Evolutionary conservation across 805 yeast genomes (phyloP).

Genomic region (Saccharomycodes ludwigii): DNA sequence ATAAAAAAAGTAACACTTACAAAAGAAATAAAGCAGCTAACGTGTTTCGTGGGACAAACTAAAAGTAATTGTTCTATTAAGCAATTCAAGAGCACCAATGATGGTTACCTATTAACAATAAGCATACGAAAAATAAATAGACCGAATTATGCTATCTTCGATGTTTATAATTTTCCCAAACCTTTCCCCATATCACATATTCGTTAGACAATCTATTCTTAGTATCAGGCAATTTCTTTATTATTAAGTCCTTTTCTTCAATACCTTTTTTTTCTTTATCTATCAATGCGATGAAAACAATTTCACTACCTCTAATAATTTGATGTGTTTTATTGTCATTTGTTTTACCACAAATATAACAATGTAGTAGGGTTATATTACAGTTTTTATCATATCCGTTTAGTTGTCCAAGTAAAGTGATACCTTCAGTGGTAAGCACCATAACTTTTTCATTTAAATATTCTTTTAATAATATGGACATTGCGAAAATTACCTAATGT

Average conservation of each 20-base stretch:
- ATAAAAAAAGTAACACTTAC: too few relatives aligned
- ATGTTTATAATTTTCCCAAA: constrained; percentile 11
- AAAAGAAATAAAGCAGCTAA: too few relatives aligned
- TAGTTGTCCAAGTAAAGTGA: constrained; percentile 33
- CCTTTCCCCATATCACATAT: constrained; percentile 19
- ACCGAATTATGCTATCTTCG: too few relatives aligned
- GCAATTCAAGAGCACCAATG: too few relatives aligned
- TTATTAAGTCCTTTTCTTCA: neutral
- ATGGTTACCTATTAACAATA: too few relatives aligned
- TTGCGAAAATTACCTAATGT: constrained; percentile 7
- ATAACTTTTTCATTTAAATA: constrained; percentile 34
- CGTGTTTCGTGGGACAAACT: too few relatives aligned
- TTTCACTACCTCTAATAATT: constrained; percentile 27
- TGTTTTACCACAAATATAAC: too few relatives aligned
- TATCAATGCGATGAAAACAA: constrained; percentile 20
- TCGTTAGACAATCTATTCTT: constrained; percentile 15
- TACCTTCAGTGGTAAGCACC: constrained; percentile 46
- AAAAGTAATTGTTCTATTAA: too few relatives aligned
- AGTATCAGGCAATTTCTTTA: constrained; percentile 17
- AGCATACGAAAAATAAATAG: too few relatives aligned
- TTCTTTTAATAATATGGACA: constrained; percentile 23
- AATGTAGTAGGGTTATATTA: constrained; percentile 37
- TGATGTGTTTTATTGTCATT: too few relatives aligned
- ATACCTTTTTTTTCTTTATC: constrained; percentile 6
- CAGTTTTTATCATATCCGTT: constrained; percentile 57